Evolutionary conservation across 192 early-diverging fungal species (phyloP).

Genomic region (Fimicolochytrium jonesii): DNA sequence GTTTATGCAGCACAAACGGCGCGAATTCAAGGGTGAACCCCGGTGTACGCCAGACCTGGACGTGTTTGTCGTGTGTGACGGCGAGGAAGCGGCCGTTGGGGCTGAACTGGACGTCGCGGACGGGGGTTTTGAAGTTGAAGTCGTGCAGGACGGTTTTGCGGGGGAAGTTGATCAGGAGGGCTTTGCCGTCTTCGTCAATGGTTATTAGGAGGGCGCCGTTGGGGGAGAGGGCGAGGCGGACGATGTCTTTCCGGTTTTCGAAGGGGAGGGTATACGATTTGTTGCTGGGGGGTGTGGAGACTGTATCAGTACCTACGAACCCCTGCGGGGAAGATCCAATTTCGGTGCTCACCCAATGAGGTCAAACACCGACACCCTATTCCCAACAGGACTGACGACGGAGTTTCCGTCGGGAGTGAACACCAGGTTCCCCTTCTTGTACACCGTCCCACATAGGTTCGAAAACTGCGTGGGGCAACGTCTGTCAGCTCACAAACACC

Average conservation of each 20-base stretch:
- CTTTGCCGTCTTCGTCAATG: conserved; percentile 91
- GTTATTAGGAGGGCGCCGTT: conserved; percentile 83
- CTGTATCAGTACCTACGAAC: no score
- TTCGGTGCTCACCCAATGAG: conserved; percentile 86
- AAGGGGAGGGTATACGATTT: conserved; percentile 88
- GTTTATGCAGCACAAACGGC: conserved; percentile 82
- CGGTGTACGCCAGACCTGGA: conserved; percentile 92
- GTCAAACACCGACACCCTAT: conserved; percentile 93
- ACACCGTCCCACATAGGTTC: conserved; percentile 97
- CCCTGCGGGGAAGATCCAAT: no score
- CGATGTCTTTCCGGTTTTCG: conserved; percentile 90
- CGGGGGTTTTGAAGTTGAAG: conserved; percentile 81
- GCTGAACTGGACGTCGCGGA: conserved; percentile 83
- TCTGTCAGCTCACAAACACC: background rate
- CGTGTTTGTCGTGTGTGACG: conserved; percentile 75
- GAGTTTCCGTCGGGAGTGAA: conserved; percentile 95
- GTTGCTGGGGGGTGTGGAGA: no score
- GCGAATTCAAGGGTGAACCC: conserved; percentile 88
- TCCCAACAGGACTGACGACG: conserved; percentile 92
- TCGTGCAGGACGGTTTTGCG: conserved; percentile 81
- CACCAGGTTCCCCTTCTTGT: conserved; percentile 90
- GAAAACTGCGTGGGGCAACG: conserved; percentile 63
- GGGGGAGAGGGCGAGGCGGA: conserved; percentile 82
- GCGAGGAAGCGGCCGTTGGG: conserved; percentile 88
- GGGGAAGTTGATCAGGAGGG: conserved; percentile 80